A percentile compares a stretch with the other conserved stretches of the same genome.
Evolutionary conservation across 805 yeast species (phyloP).

Genomic region (Candida berthetii): DNA sequence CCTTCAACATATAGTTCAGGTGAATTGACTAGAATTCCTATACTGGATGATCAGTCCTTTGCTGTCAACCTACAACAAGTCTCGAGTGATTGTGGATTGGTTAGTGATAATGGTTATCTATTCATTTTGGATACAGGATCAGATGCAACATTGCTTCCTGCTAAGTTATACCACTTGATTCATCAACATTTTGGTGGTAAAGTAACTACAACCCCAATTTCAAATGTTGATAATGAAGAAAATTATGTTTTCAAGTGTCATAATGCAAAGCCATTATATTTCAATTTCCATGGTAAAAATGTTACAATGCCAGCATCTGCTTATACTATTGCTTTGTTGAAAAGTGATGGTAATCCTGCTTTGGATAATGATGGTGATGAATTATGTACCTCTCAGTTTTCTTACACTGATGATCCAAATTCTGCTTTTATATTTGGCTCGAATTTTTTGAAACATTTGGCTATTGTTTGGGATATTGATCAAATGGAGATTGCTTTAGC

Average conservation of each 20-base stretch:
- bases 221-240: constrained; percentile 24
- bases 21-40: constrained; percentile 7
- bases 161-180: constrained; percentile 7
- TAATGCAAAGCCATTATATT: constrained; percentile 7
- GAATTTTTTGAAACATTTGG: constrained; percentile 7
- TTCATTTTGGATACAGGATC: constrained; percentile 14
- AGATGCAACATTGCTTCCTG: constrained; percentile 5
- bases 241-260: constrained; percentile 25
- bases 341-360: not conserved
- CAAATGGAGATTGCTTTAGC: constrained; percentile 11
- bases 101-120: constrained; percentile 1
- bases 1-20: constrained; percentile 6
- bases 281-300: constrained; percentile 12
- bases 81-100: constrained; percentile 10
- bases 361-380: constrained; percentile 7
- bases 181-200: constrained; percentile 12
- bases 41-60: not conserved
- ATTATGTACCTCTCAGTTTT: constrained; percentile 9
- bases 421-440: constrained; percentile 9
- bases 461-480: constrained; percentile 14
- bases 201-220: not conserved
- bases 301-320: constrained; percentile 6
- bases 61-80: constrained; percentile 6
- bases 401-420: not conserved
- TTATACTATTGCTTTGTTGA: constrained; percentile 5